A percentile compares a stretch with the other conserved stretches of the same genome.
These are phyloP conservation scores for Porphyrellus sp. DNA, from an alignment of 1,284 basidiomycete species.

Conservation along the genomic window DNA sequence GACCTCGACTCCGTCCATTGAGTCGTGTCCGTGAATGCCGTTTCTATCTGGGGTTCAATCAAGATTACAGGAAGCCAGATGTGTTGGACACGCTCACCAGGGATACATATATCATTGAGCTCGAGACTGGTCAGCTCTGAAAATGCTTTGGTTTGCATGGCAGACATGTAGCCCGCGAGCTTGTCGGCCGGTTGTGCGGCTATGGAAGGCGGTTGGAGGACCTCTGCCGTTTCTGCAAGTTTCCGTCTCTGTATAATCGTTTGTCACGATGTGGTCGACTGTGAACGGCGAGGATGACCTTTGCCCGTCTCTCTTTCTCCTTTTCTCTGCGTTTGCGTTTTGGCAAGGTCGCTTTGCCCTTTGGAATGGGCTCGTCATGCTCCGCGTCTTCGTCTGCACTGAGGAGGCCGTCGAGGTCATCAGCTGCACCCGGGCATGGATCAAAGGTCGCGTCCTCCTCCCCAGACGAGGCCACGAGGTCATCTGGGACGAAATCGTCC, in stretches of 20 bases:
- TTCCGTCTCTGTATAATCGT: slow-evolving; percentile 53
- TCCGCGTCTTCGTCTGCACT: slow-evolving; percentile 45
- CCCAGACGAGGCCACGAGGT: slow-evolving; percentile 57
- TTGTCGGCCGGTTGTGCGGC: slow-evolving; percentile 53
- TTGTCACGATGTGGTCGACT: slow-evolving; percentile 14
- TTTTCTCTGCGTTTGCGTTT: slow-evolving; percentile 73
- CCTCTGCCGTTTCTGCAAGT: slow-evolving; percentile 46
- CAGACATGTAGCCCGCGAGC: slow-evolving; percentile 58
- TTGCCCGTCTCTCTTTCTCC: slow-evolving; percentile 63
- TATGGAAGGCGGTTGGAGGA: slow-evolving; percentile 44
- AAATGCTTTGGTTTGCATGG: slow-evolving; percentile 63
- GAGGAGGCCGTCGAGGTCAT: slow-evolving; percentile 41
- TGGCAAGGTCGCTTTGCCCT: slow-evolving; percentile 34
- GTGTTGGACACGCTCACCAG: slow-evolving; percentile 49
- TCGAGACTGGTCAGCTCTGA: slow-evolving; percentile 66
- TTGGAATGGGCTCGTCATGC: slow-evolving; percentile 31
- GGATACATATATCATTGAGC: slow-evolving; percentile 67
- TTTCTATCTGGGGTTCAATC: slow-evolving; percentile 60
- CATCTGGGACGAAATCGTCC: slow-evolving; percentile 75
- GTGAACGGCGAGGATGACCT: slow-evolving; percentile 41
- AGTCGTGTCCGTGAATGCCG: slow-evolving; percentile 69
- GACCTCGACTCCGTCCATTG: slow-evolving; percentile 66
- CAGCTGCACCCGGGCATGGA: slow-evolving; percentile 37
- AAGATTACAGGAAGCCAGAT: slow-evolving; percentile 29
- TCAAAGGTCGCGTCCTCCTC: slow-evolving; percentile 51